These are phyloP conservation scores for Quercus alba DNA, from an alignment of 306 rosid species.

Conservation along the genomic window DNA sequence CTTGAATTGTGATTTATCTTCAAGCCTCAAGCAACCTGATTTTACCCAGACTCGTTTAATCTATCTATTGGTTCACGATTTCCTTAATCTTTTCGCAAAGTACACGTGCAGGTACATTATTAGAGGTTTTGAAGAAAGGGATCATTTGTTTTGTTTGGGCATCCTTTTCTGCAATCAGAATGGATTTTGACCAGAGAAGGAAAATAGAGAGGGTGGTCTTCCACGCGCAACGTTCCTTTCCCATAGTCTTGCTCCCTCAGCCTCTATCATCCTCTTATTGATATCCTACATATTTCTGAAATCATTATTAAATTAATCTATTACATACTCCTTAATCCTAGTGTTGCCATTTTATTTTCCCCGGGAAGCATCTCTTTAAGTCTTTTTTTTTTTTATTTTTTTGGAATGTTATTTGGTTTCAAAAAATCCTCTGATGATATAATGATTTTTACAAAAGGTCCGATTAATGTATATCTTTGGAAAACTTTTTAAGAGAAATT, in stretches of 20 bases:
- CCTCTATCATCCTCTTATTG: no score
- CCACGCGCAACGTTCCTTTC: constrained; percentile 15
- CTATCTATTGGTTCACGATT: no score
- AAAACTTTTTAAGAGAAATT: no score
- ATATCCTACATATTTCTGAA: not conserved
- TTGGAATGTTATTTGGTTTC: not conserved
- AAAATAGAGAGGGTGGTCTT: constrained; percentile 13
- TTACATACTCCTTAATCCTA: not conserved
- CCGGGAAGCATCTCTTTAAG: not conserved
- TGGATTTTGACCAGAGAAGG: not conserved
- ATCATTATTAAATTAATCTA: not conserved
- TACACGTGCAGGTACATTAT: constrained; percentile 22
- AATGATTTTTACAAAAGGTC: no score
- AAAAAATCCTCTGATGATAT: not conserved
- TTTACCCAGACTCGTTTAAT: no score
- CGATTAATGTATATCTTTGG: no score
- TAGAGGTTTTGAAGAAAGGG: constrained; percentile 15
- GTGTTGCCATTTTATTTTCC: not conserved
- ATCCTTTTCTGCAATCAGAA: not conserved
- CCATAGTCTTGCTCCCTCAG: not conserved
- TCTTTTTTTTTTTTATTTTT: not conserved
- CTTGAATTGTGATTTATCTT: no score
- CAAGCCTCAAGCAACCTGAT: no score
- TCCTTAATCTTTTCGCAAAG: not conserved
- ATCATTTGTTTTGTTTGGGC: not conserved